Evolutionary conservation across 2,329 filamentous ascomycete species (phyloP).

Genomic region (Alternaria metachromatica): DNA sequence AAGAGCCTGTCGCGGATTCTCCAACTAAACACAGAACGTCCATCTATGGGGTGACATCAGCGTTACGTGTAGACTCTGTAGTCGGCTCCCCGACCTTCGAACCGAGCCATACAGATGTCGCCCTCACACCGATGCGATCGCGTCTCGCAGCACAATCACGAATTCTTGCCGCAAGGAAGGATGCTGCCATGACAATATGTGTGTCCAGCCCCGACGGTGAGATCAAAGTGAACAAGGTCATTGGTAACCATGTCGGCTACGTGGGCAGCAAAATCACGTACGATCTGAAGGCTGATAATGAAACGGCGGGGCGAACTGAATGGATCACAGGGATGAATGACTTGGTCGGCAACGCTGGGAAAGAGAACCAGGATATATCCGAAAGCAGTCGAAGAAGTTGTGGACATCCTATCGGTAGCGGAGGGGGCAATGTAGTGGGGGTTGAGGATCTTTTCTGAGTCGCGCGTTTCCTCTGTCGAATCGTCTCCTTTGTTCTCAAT

Average conservation of each 20-base stretch:
- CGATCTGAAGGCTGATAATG: constrained; percentile 61
- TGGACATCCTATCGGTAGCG: constrained; percentile 21
- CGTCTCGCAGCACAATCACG: constrained; percentile 71
- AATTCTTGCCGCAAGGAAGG: constrained; percentile 63
- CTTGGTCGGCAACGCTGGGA: constrained; percentile 24
- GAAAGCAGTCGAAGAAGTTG: constrained; percentile 18
- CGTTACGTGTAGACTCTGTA: constrained; percentile 29
- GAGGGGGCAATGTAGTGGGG: constrained; percentile 10
- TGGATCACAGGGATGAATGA: constrained; percentile 39
- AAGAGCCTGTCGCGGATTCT: background rate
- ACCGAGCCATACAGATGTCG: constrained; percentile 5
- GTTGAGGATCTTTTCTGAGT: constrained; percentile 29
- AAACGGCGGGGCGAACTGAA: constrained; percentile 18
- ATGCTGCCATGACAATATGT: constrained; percentile 65
- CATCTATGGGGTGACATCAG: background rate
- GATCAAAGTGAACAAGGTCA: constrained; percentile 59
- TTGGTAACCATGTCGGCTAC: constrained; percentile 69
- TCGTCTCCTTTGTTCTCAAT: background rate
- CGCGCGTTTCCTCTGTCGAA: background rate
- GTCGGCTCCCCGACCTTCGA: constrained; percentile 18
- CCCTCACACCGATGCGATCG: constrained; percentile 57
- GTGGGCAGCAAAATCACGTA: constrained; percentile 67
- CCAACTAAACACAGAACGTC: background rate
- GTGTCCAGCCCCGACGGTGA: constrained; percentile 59
- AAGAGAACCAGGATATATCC: background rate